These are phyloP conservation scores for Zizania latifolia DNA, from an alignment of 176 grass and related monocot species.

Conservation along the genomic window DNA sequence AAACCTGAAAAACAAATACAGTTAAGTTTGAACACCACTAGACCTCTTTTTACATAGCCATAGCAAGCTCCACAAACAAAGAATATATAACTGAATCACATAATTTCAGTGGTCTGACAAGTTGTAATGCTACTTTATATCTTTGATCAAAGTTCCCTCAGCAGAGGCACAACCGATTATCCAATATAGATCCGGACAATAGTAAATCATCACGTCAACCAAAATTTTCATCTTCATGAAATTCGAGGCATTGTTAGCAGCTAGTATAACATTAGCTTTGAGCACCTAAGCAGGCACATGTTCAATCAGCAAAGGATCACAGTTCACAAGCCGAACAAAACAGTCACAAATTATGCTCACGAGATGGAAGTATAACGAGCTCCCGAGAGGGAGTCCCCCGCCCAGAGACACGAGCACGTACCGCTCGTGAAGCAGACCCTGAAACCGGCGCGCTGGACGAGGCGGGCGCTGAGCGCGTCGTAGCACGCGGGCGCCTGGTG, in stretches of 20 bases:
- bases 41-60: neutral
- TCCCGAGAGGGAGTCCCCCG: neutral
- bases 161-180: neutral
- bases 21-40: neutral
- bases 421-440: conserved; percentile 78
- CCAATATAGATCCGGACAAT: neutral
- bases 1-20: conserved; percentile 44
- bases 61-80: neutral
- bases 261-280: neutral
- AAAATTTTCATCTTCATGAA: neutral
- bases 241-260: neutral
- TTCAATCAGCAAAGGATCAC: neutral
- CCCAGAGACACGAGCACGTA: conserved; percentile 41
- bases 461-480: conserved; percentile 79
- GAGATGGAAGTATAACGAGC: neutral
- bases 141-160: neutral
- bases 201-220: neutral
- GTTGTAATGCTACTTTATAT: neutral
- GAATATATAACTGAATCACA: neutral
- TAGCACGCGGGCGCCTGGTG: conserved; percentile 91
- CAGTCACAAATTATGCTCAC: neutral
- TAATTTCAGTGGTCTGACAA: neutral
- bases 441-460: conserved; percentile 75
- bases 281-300: neutral
- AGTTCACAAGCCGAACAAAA: neutral